phyloP scores from a whole-genome alignment of 2,329 filamentous ascomycete genomes.

The Trichoderma simmonsii region DNA sequence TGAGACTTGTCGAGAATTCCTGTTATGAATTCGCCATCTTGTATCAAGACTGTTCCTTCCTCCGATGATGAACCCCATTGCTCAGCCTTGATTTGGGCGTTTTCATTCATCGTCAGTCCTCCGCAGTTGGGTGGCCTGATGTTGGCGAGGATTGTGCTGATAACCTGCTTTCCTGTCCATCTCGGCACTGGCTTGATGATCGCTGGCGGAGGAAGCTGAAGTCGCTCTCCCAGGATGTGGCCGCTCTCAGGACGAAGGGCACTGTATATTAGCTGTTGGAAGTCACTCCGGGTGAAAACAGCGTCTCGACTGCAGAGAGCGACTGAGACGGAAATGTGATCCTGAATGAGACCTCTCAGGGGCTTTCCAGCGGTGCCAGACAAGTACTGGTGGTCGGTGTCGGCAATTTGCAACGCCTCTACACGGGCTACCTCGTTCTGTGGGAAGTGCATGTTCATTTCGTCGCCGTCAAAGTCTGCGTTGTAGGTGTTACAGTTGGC shows the following conservation, averaged over 20 bases:
- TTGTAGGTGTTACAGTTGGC: conserved; percentile 99
- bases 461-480: conserved; percentile 97
- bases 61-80: conserved; percentile 72
- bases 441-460: conserved; percentile 99
- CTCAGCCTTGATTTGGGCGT: conserved; percentile 72
- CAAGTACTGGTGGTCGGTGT: conserved; percentile 96
- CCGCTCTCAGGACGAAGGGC: conserved; percentile 86
- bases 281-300: conserved; percentile 83
- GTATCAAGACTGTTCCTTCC: conserved; percentile 77
- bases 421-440: conserved; percentile 93
- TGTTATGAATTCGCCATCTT: conserved; percentile 80
- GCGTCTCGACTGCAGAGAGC: conserved; percentile 87
- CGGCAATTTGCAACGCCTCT: conserved; percentile 88
- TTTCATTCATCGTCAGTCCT: conserved; percentile 74
- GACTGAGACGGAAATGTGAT: conserved; percentile 94
- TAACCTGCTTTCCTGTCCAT: conserved; percentile 96
- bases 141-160: conserved; percentile 90
- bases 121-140: conserved; percentile 75
- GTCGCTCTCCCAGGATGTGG: conserved; percentile 77
- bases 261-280: conserved; percentile 90
- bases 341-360: conserved; percentile 92
- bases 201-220: conserved; percentile 76
- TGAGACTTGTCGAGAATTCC: conserved; percentile 96
- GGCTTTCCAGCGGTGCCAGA: conserved; percentile 92
- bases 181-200: conserved; percentile 75